Percentiles rank a stretch among this genome's conserved stretches.
These are phyloP conservation scores for Annulohypoxylon moriforme DNA, from an alignment of 495 filamentous ascomycete species.

Conservation along the genomic window DNA sequence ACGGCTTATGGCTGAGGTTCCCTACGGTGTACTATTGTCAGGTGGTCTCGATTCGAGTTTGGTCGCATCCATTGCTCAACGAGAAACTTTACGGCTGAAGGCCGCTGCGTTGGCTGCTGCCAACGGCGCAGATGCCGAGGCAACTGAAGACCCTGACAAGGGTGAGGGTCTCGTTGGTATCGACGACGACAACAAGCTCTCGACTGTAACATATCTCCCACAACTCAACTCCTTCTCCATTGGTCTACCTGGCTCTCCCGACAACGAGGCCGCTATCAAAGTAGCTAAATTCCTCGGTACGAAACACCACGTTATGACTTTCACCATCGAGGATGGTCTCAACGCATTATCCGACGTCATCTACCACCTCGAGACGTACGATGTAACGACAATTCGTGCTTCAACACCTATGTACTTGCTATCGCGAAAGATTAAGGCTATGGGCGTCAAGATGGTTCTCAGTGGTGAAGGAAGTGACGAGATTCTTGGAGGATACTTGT, in stretches of 20 bases:
- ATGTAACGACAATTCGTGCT: slow-evolving; percentile 97
- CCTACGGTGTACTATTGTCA: slow-evolving; percentile 94
- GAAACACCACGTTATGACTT: slow-evolving; percentile 97
- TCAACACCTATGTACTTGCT: slow-evolving; percentile 99
- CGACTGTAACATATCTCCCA: slow-evolving; percentile 90
- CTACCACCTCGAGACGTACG: slow-evolving; percentile 96
- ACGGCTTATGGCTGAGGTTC: slow-evolving; percentile 97
- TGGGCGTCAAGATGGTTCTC: slow-evolving; percentile 99
- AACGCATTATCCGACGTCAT: slow-evolving; percentile 97
- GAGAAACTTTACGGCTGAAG: slow-evolving; percentile 84
- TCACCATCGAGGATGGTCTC: slow-evolving; percentile 95
- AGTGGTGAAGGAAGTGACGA: slow-evolving; percentile 97
- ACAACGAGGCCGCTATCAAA: slow-evolving; percentile 86
- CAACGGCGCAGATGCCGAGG: slow-evolving; percentile 52
- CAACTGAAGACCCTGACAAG: slow-evolving; percentile 60
- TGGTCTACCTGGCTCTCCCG: slow-evolving; percentile 88
- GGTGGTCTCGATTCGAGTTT: slow-evolving; percentile 96
- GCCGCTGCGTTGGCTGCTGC: slow-evolving; percentile 65
- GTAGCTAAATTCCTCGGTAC: slow-evolving; percentile 96
- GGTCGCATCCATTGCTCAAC: slow-evolving; percentile 93
- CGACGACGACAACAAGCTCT: slow-evolving; percentile 87
- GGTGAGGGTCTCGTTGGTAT: slow-evolving; percentile 87
- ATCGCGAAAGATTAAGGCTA: slow-evolving; percentile 97
- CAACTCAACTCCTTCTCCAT: slow-evolving; percentile 99
- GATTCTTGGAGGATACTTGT: slow-evolving; percentile 98